Base-by-base conservation (phyloP, 1,139 yeast species). In the Geotrichum klebahnii region DNA sequence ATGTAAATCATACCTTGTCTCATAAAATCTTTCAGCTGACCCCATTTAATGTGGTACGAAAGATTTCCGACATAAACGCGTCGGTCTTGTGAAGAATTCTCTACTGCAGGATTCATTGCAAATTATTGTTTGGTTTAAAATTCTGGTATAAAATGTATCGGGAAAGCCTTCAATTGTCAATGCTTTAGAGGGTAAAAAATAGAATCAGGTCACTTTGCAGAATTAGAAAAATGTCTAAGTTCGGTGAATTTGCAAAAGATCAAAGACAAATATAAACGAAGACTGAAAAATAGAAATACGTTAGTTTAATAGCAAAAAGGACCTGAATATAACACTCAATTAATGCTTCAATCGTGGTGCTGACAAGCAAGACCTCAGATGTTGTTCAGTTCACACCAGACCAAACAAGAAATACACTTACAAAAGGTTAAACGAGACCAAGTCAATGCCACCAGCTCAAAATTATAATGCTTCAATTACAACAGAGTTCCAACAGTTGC, bases 21-120 rank as follows among this genome's bases (percentile, higher is more conserved):
- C 83, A 80, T 79, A 59, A 80, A 71, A 56, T 81, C 85, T 63
- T 80, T 80, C 59, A 81, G 72, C 38, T 79, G 75, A 58, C 74
- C 78, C 85, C 85, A 80, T 53, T 71, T 74, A 51, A 78, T 73
- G 24, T 79, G 76, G 63, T 78, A 81, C 32, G 85, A 77, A 58
- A 81, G 67, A 65, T 81, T 81, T 26, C 85, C 84, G 23, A 81
- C 79, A 61, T 70, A 72, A 46, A 72, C 75, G 8, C 75, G 66
- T 35, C 70, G 64, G 50, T 67, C 74, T 52, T 66, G 71, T 32
- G 55, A 22, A 39, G 51, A 48, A 22, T 22, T 26, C 2, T 40
- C 38, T n/a, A 39, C 37, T 34, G 46, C 26, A 33, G 51, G 34
- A 34, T 42, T 43, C 51, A 48, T 48, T 42, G 26, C 43, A 17